These are phyloP conservation scores for Polytolypa hystricis DNA, from an alignment of 2,329 filamentous ascomycete species.

Conservation along the genomic window DNA sequence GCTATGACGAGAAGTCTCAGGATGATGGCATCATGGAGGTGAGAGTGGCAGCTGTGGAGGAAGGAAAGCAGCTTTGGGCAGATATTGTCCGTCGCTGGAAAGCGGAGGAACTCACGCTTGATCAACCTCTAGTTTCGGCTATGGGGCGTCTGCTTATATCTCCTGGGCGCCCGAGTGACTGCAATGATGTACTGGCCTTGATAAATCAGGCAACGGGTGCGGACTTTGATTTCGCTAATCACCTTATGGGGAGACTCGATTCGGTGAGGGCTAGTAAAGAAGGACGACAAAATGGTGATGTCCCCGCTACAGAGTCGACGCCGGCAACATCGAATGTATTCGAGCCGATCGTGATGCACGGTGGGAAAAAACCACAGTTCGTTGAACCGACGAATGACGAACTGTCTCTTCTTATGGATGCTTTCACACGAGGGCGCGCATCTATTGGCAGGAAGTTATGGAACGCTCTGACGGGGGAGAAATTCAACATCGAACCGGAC, in stretches of 20 bases:
- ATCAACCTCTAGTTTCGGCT: constrained; percentile 65
- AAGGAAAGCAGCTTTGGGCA: constrained; percentile 67
- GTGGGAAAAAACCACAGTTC: constrained; percentile 2
- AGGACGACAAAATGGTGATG: neutral
- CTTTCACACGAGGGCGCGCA: too few relatives aligned
- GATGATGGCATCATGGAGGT: constrained; percentile 18
- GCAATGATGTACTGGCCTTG: constrained; percentile 61
- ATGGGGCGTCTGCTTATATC: constrained; percentile 72
- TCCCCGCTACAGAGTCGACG: constrained; percentile 25
- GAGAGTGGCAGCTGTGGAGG: constrained; percentile 40
- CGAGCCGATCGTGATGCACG: too few relatives aligned
- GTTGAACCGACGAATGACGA: constrained; percentile 40
- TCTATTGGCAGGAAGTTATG: too few relatives aligned
- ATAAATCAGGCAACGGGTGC: constrained; percentile 75
- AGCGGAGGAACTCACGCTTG: constrained; percentile 56
- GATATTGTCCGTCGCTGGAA: constrained; percentile 70
- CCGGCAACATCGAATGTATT: too few relatives aligned
- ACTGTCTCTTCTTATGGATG: constrained; percentile 58
- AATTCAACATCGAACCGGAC: constrained; percentile 59
- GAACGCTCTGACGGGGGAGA: constrained; percentile 50
- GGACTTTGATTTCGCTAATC: too few relatives aligned
- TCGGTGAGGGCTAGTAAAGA: too few relatives aligned
- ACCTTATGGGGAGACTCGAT: too few relatives aligned
- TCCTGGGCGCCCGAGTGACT: constrained; percentile 49
- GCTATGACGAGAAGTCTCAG: constrained; percentile 23